phyloP scores from a whole-genome alignment of 1,139 yeast genomes.

The Hyphopichia buzzinii region DNA sequence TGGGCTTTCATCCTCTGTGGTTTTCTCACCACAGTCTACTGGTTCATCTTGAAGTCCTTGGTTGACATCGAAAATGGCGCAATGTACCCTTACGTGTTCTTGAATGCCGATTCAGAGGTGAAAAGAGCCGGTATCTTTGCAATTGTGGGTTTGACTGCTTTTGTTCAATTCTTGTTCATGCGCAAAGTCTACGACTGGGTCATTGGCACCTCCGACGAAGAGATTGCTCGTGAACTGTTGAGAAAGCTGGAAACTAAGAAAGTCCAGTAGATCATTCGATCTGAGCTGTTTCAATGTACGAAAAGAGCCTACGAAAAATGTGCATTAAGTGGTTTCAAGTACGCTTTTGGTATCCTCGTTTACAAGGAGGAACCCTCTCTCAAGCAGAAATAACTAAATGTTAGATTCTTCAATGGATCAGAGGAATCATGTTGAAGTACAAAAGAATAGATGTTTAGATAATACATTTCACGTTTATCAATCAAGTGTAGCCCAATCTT shows the following conservation, averaged over 20 bases:
- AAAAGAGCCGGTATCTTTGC: slow-evolving; percentile 49
- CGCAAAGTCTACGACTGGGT: slow-evolving; percentile 23
- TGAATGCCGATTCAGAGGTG: slow-evolving; percentile 48
- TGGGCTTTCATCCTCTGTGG: slow-evolving; percentile 42
- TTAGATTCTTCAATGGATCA: too few relatives aligned
- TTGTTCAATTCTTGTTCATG: slow-evolving; percentile 30
- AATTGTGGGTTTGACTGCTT: slow-evolving; percentile 47
- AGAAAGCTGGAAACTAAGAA: too few relatives aligned
- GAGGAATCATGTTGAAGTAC: too few relatives aligned
- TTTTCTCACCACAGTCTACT: slow-evolving; percentile 47
- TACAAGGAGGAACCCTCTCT: too few relatives aligned
- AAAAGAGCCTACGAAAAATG: slow-evolving; percentile 8
- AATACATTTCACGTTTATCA: too few relatives aligned
- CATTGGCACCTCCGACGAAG: slow-evolving; percentile 15
- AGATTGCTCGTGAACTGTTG: slow-evolving; percentile 12
- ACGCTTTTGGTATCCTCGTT: too few relatives aligned
- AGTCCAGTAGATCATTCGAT: too few relatives aligned
- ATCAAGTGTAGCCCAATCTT: too few relatives aligned
- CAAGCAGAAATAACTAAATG: too few relatives aligned
- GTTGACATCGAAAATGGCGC: slow-evolving; percentile 48
- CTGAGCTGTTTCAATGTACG: too few relatives aligned
- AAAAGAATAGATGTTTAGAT: too few relatives aligned
- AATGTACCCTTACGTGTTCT: slow-evolving; percentile 64
- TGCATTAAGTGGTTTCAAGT: background rate
- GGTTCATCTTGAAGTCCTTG: slow-evolving; percentile 48